Percentiles rank a stretch among this genome's conserved stretches.
Conservation (phyloP, 148 eudicot species). For the Rhododendron vialii region DNA sequence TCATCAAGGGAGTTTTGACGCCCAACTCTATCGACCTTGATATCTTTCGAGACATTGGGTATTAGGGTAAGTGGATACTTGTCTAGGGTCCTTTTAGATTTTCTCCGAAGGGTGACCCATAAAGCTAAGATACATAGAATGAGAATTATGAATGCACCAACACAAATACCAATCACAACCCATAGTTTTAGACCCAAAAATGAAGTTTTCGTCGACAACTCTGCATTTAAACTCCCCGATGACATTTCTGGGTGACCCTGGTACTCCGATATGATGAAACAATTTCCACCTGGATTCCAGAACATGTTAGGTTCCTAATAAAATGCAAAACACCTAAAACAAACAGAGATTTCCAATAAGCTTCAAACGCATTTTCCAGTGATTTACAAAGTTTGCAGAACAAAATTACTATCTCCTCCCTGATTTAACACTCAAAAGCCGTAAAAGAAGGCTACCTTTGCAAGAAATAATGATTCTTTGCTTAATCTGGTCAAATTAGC, state of each 20-base stretch:
- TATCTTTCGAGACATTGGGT: constrained; percentile 80
- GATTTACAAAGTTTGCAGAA: neutral
- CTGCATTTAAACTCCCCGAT: constrained; percentile 29
- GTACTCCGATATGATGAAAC: neutral
- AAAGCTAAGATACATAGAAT: constrained; percentile 55
- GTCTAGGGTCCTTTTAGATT: constrained; percentile 40
- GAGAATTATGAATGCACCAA: constrained; percentile 60
- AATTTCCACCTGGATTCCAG: constrained; percentile 19
- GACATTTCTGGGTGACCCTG: constrained; percentile 15
- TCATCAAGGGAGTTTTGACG: constrained; percentile 33
- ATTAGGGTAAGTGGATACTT: constrained; percentile 47
- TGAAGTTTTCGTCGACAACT: constrained; percentile 29
- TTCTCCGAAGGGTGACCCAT: constrained; percentile 54
- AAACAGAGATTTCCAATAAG: neutral
- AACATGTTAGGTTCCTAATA: neutral
- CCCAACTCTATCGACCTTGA: constrained; percentile 65
- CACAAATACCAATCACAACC: constrained; percentile 59
- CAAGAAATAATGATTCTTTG: neutral
- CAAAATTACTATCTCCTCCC: neutral
- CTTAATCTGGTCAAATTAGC: neutral
- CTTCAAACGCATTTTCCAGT: neutral
- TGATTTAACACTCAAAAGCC: neutral
- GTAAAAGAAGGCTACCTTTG: neutral
- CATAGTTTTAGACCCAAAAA: constrained; percentile 54
- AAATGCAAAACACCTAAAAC: neutral